Evolutionary conservation across 2,329 filamentous ascomycete genomes (phyloP), one percentile per base, ranked within the genome.

Genomic region (Furcasterigmium furcatum): DNA sequence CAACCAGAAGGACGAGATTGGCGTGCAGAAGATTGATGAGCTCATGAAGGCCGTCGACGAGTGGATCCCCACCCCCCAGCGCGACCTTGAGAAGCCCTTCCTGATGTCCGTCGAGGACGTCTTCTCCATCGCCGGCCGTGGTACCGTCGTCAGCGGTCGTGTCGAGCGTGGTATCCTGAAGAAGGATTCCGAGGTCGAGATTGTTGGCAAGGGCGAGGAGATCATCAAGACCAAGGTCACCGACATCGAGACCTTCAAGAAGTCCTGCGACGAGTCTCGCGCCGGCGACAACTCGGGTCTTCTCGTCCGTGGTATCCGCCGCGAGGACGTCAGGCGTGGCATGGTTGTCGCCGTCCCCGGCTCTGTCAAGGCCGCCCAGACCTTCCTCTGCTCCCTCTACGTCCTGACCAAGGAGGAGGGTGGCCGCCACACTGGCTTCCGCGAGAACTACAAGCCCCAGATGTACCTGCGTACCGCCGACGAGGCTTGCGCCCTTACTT

Each of bases 181-280:
- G 88, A 89, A 84, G 72, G 94, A 99, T 67, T 79, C 85, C 53
- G 94, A 99, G 65, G 84, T 99, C 56, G 94, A 99, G 79, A 82
- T 99, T 54, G 81, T 99, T 51, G 94, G 94, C 66, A 95, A 94
- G 77, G 84, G 85, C 57, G 71, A 73, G 46, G 79, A 84, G 38
- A 74, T 89, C 56, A 88, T 97, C 79, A 96, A 95, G 84, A 97
- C 94, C 71, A 97, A 96, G 80, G 92, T 99, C 55, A 99, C 94
- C 63, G 95, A 99, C 65, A 97, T 99, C 58, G 94, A 99, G 79
- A 99, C 92, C 55, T 99, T 99, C 82, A 96, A 97, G 82, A 99
- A 99, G 83, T 95, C 91, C 41, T 97, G 94, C 72, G 91, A 96
- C 48, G 90, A 96, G 74, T 95, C 92, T 48, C 84, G 88, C 60